These are phyloP conservation scores for Arachnomyces sp. DNA, from an alignment of 2,329 filamentous ascomycete species.

Conservation along the genomic window DNA sequence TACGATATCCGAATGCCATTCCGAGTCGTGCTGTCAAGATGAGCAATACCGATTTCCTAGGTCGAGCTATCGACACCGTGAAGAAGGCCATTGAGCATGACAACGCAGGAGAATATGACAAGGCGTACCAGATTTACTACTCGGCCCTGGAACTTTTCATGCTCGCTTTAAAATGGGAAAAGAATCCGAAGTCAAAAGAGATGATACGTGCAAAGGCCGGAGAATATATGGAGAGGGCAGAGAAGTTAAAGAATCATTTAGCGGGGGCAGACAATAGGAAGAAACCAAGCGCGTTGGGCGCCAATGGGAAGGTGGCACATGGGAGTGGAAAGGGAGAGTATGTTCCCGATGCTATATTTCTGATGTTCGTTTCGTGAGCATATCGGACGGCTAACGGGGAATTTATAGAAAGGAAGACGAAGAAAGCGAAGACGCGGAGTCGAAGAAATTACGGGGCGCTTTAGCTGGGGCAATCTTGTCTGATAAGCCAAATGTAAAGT, in stretches of 20 bases:
- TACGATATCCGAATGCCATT: neutral
- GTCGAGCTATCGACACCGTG: slow-evolving; percentile 90
- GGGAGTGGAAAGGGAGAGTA: slow-evolving; percentile 50
- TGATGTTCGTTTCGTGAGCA: slow-evolving; percentile 2
- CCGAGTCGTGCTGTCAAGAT: slow-evolving; percentile 45
- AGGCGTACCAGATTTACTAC: slow-evolving; percentile 95
- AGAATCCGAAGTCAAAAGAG: slow-evolving; percentile 93
- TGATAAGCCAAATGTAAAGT: slow-evolving; percentile 92
- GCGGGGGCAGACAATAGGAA: slow-evolving; percentile 52
- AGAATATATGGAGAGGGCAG: slow-evolving; percentile 97
- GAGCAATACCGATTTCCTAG: slow-evolving; percentile 95
- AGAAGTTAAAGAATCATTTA: slow-evolving; percentile 92
- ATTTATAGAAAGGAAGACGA: slow-evolving; percentile 45
- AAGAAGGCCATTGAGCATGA: slow-evolving; percentile 97
- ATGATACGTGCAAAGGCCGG: slow-evolving; percentile 92
- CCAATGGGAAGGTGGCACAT: slow-evolving; percentile 45
- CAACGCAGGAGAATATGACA: slow-evolving; percentile 91
- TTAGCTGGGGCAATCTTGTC: slow-evolving; percentile 86
- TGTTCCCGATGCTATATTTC: slow-evolving; percentile 15
- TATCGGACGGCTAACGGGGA: slow-evolving; percentile 5
- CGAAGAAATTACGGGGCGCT: slow-evolving; percentile 88
- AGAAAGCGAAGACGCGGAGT: slow-evolving; percentile 75
- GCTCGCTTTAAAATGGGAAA: slow-evolving; percentile 98
- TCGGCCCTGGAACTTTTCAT: slow-evolving; percentile 95
- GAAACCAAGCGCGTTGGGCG: slow-evolving; percentile 45